These are phyloP conservation scores for Annulohypoxylon truncatum DNA, from an alignment of 2,329 filamentous ascomycete species.

Conservation along the genomic window DNA sequence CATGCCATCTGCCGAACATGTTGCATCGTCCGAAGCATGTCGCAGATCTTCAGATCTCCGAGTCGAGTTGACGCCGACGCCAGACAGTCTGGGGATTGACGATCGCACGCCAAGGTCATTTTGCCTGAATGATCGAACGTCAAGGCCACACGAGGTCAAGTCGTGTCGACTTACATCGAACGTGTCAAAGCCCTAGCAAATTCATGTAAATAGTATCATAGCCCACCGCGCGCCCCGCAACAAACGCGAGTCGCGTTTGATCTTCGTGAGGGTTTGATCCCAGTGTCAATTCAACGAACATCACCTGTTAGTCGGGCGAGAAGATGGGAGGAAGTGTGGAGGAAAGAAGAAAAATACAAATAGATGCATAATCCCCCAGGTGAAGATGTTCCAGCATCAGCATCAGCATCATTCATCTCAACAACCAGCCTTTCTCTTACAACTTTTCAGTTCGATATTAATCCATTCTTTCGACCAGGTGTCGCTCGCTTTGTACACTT, in stretches of 20 bases:
- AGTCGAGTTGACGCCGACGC: conserved; percentile 3
- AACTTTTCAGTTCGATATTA: conserved; percentile 18
- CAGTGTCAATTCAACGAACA: not conserved
- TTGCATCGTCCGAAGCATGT: conserved; percentile 23
- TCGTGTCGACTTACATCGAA: conserved; percentile 13
- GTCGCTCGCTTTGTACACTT: conserved; percentile 25
- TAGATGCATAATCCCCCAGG: conserved; percentile 11
- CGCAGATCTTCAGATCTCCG: conserved; percentile 31
- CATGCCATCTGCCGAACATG: conserved; percentile 8
- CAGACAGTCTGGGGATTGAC: conserved; percentile 22
- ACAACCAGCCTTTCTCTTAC: not conserved
- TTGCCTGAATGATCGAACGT: conserved; percentile 4
- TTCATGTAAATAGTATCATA: not conserved
- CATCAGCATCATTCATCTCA: conserved; percentile 10
- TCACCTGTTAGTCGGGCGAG: conserved; percentile 16
- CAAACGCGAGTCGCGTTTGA: conserved; percentile 30
- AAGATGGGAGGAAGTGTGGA: not conserved
- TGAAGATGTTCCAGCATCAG: not conserved
- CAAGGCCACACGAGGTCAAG: conserved; percentile 10
- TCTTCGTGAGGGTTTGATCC: conserved; percentile 30
- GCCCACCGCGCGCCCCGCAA: not conserved
- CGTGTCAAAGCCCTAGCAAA: not conserved
- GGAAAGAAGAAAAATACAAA: conserved; percentile 28
- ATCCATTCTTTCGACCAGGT: conserved; percentile 30
- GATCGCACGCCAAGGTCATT: conserved; percentile 31